Conservation (phyloP, 805 yeast species). For the Starmerella bombi region DNA sequence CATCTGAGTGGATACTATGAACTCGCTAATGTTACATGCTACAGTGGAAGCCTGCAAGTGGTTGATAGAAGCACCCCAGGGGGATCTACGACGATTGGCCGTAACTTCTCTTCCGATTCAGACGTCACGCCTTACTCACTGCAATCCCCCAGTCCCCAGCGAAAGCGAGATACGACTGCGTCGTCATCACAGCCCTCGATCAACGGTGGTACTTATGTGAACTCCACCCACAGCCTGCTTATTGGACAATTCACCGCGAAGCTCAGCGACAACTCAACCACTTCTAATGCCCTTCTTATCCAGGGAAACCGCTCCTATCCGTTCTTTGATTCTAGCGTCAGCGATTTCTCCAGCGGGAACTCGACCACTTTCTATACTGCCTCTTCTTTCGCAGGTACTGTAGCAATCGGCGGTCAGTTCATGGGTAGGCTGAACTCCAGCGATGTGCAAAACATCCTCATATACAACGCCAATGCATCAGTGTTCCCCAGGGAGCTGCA, state of each 20-base stretch:
- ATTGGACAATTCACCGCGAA: constrained; percentile 44
- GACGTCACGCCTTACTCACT: background rate
- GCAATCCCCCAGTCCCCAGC: background rate
- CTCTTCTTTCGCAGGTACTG: constrained; percentile 14
- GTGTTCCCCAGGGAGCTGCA: constrained; percentile 1
- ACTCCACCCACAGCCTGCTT: constrained; percentile 38
- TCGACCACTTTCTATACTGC: background rate
- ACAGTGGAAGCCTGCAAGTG: constrained; percentile 26
- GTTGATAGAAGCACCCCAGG: constrained; percentile 1
- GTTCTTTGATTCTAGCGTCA: background rate
- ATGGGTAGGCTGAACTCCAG: background rate
- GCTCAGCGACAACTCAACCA: constrained; percentile 22
- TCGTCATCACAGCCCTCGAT: constrained; percentile 12
- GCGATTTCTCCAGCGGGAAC: background rate
- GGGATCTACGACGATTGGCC: constrained; percentile 1
- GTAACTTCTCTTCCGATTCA: background rate
- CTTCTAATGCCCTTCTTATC: constrained; percentile 24
- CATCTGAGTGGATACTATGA: constrained; percentile 7
- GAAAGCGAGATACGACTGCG: background rate
- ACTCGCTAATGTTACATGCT: constrained; percentile 11
- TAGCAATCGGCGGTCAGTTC: constrained; percentile 14
- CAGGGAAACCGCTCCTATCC: background rate
- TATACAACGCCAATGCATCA: constrained; percentile 1
- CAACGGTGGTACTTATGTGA: constrained; percentile 32
- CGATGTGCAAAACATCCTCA: constrained; percentile 2